Evolutionary conservation across 1,139 yeast species (phyloP).

Genomic region (Entelexis sorbosivorans): DNA sequence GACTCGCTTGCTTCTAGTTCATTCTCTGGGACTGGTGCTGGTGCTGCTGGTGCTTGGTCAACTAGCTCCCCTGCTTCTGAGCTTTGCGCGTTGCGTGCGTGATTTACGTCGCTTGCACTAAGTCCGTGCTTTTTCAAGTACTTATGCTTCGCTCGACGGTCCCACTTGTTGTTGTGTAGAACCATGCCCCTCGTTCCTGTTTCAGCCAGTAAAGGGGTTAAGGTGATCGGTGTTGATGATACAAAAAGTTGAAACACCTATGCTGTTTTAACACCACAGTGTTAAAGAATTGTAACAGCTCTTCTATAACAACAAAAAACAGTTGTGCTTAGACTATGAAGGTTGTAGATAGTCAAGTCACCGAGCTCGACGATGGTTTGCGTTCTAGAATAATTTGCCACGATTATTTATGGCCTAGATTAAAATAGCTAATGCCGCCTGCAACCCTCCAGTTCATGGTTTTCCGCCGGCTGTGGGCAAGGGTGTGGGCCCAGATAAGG

Average conservation of each 20-base stretch:
- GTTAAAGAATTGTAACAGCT: too few relatives aligned
- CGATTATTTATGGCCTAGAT: too few relatives aligned
- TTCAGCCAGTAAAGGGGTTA: too few relatives aligned
- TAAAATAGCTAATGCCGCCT: too few relatives aligned
- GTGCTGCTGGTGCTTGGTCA: background rate
- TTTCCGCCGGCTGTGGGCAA: background rate
- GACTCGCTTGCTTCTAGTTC: background rate
- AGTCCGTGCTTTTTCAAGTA: conserved; percentile 29
- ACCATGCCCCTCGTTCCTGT: conserved; percentile 24
- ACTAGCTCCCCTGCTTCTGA: background rate
- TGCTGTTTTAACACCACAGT: too few relatives aligned
- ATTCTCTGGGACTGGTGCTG: background rate
- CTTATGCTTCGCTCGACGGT: conserved; percentile 27
- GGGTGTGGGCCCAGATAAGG: background rate
- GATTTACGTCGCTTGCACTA: conserved; percentile 1
- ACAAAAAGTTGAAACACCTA: too few relatives aligned
- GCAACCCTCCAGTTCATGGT: too few relatives aligned
- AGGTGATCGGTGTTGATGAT: background rate
- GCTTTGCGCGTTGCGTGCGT: background rate
- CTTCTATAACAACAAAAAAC: too few relatives aligned
- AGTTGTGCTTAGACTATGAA: too few relatives aligned
- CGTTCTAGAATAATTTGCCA: too few relatives aligned
- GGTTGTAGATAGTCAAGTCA: too few relatives aligned
- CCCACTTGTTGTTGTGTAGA: conserved; percentile 32
- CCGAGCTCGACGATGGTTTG: too few relatives aligned